phyloP scores from a whole-genome alignment of 768 basidiomycete species.

The Cytidiella melzeri region DNA sequence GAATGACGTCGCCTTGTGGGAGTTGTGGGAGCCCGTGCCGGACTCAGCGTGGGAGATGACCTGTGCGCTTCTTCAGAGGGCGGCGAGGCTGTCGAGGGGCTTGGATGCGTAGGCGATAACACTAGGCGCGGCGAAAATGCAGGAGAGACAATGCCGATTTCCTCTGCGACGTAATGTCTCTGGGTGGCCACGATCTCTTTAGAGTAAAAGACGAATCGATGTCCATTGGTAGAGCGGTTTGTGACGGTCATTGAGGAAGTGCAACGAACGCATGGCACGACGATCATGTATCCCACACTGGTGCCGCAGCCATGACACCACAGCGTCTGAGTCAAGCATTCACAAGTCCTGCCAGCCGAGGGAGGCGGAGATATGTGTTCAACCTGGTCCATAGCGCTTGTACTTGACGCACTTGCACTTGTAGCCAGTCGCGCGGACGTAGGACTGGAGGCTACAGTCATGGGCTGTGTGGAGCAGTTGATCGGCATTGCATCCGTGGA shows the following conservation, averaged over 20 bases:
- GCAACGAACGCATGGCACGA: conserved; percentile 71
- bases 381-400: conserved; percentile 25
- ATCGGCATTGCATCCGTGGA: conserved; percentile 76
- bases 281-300: conserved; percentile 76
- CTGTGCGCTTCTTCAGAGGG: conserved; percentile 8
- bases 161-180: conserved; percentile 55
- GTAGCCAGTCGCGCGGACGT: conserved; percentile 1
- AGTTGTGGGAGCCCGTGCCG: neutral
- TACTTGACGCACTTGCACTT: conserved; percentile 17
- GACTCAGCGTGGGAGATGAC: conserved; percentile 6
- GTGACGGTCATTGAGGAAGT: conserved; percentile 61
- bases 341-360: conserved; percentile 59
- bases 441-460: conserved; percentile 26
- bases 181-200: conserved; percentile 57
- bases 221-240: conserved; percentile 75
- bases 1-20: neutral
- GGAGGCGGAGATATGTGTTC: conserved; percentile 11
- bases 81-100: conserved; percentile 3
- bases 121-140: conserved; percentile 12
- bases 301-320: conserved; percentile 76
- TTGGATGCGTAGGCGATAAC: conserved; percentile 5
- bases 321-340: conserved; percentile 78
- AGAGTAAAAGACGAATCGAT: conserved; percentile 84
- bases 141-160: conserved; percentile 44
- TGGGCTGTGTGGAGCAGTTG: conserved; percentile 65